Evolutionary conservation across 805 yeast genomes (phyloP), one percentile per base, ranked within the genome.

Genomic region (Ogataea nakhonphanomensis): DNA sequence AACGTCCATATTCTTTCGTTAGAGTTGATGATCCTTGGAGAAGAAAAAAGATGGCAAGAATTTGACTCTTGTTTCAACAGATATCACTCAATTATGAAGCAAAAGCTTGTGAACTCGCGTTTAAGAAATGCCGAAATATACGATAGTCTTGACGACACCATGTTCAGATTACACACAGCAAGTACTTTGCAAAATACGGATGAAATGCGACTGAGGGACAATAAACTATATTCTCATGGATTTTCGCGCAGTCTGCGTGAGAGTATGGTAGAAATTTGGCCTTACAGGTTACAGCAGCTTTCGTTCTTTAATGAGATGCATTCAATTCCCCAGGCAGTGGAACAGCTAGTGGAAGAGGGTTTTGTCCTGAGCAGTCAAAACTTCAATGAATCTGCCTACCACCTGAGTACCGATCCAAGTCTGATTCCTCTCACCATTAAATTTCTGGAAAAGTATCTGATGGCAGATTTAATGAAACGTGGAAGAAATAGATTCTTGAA

Each of bases 1-100:
- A 49, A 60, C 47, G 28, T 59, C 6, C 58, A 57, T 34, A 48
- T 61, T 28, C 47, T 61, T 23, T 44, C 51, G 25, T 39, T 43
- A 13, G 65, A 61, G 37, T 39, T 61, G 28, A 37, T 56, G 46
- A 30, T 61, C 25, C 42, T 61, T 15, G 65, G 62, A 10, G 57
- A 53, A 33, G 65, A 61, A 38, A 39, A 43, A 21, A 53, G 65
- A 13, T 61, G 65, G 65, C 45, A 47, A 34, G 65, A 60, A 30
- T 60, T 61, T 43, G 57, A 55, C 23, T 51, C 50, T 15, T 51
- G 58, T 30, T 60, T 57, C 39, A 42, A 42, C 21, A 46, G 62
- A 29, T 61, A 47, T 33, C 11, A 53, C 8, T 34, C 39, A 10
- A 27, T 59, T 9, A 33, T 59, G 3, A 45, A 33, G 8, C 34